Conservation (phyloP, 225 moss, liverwort and hornwort species). For the Rhytidiadelphus loreus region DNA sequence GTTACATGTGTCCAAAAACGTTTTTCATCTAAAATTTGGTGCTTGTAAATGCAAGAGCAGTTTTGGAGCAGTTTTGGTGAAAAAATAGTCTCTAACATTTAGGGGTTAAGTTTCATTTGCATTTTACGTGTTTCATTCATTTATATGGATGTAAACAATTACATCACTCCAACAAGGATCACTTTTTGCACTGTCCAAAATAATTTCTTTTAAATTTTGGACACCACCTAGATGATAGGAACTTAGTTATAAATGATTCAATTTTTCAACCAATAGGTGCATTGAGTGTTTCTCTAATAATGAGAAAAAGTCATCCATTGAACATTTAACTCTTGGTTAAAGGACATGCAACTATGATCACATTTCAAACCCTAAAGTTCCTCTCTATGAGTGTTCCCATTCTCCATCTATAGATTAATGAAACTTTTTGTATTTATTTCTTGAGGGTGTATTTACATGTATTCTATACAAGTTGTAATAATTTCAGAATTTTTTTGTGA, state of each 20-base stretch:
- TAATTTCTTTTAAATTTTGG: fast-evolving
- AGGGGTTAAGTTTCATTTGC: background rate
- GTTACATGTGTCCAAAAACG: too few species aligned
- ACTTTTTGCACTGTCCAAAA: fast-evolving
- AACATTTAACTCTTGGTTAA: background rate
- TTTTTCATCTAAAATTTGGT: too few species aligned
- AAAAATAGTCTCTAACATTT: too few species aligned
- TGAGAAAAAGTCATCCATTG: fast-evolving
- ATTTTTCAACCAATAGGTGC: background rate
- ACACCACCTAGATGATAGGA: fast-evolving
- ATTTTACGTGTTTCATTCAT: background rate
- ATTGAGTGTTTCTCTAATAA: fast-evolving
- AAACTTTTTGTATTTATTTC: background rate
- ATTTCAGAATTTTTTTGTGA: too few species aligned
- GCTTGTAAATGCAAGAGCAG: too few species aligned
- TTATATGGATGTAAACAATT: background rate
- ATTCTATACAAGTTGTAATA: fast-evolving
- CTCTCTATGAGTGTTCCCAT: background rate
- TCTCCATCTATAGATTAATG: background rate
- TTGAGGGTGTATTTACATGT: background rate
- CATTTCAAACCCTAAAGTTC: background rate
- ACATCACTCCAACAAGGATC: fast-evolving
- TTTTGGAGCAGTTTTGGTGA: too few species aligned
- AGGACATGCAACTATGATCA: background rate
- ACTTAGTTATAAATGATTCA: background rate